Base-by-base conservation (phyloP, 2,329 filamentous ascomycete genomes). In the Exophiala spinifera region DNA sequence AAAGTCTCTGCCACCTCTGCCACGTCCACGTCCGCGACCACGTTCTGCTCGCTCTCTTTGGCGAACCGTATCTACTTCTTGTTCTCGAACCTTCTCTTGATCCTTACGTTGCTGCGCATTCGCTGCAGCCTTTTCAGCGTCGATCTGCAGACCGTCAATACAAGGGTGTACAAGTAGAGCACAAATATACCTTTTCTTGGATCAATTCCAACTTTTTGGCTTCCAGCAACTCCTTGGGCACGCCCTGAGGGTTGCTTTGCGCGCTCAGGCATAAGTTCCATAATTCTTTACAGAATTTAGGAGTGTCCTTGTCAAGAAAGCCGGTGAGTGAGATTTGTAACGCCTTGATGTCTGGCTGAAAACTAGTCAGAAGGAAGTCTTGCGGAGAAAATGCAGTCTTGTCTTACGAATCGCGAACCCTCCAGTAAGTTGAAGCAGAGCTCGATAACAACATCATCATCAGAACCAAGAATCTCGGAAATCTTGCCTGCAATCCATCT, bases 391-490 rank as follows among this genome's bases (percentile, higher is more conserved):
- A 13, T 43, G 25, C 33, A 20, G 20, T 28, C 11, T n/a, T 15
- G 17, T 79, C 88, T 64, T 75, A 96, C 91, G 70, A 82, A 87
- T 69, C 88, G 84, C 17, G 83, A 76, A 45, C 85, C 86, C 69
- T 97, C 91, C 25, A 87, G 70, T 43, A 86, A 70, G 54, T 84
- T 83, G 72, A 82, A 85, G 64, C 82, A 82, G 43, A 96, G 83
- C 73, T 96, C 91, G 62, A 94, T 94, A 3, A 97, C 88, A 46
- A 99, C 90, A 68, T 99, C 94, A 69, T 99, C 94, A 65, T 99
- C 94, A 63, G 82, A 88, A n/a, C 88, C 88, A 39, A 97, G 76
- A 45, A 97, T 92, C 53, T 89, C 86, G 20, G 87, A 88, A 53
- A 99, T 89, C 70, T 87, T 89, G 65, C 86, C 83, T 3, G 89